Percentiles rank a stretch among this genome's conserved stretches.
phyloP scores from a whole-genome alignment of 2,329 filamentous ascomycete species.

The Ophiostoma ulmi region DNA sequence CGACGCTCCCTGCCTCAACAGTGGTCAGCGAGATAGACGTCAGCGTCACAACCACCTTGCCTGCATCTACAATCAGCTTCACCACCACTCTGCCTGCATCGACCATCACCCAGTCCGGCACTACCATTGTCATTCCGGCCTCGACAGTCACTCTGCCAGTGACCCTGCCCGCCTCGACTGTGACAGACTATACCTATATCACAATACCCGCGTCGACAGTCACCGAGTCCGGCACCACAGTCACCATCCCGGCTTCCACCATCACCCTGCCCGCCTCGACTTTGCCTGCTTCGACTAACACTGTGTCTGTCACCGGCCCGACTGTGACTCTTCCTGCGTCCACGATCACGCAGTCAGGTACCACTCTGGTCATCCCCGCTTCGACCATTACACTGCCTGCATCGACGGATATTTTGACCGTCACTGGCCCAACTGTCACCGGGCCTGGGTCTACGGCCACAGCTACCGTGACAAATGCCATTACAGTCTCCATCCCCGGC shows the following conservation, averaged over 20 bases:
- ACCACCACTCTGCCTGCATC: constrained; percentile 19
- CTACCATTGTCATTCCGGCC: constrained; percentile 4
- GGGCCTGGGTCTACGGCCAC: constrained; percentile 7
- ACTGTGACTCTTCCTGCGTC: constrained; percentile 23
- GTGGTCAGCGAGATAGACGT: constrained; percentile 22
- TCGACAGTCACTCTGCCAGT: constrained; percentile 21
- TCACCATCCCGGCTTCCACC: constrained; percentile 20
- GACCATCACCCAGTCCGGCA: constrained; percentile 18
- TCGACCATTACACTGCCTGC: constrained; percentile 21
- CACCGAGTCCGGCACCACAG: neutral
- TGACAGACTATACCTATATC: neutral
- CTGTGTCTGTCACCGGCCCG: constrained; percentile 2
- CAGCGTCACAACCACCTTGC: neutral
- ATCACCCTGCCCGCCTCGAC: constrained; percentile 25
- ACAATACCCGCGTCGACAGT: constrained; percentile 8
- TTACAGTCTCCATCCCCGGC: constrained; percentile 11
- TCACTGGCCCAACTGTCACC: constrained; percentile 23
- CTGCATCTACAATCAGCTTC: neutral
- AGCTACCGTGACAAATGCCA: constrained; percentile 14
- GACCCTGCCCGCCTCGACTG: constrained; percentile 21
- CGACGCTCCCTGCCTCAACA: constrained; percentile 16
- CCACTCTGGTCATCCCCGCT: constrained; percentile 24
- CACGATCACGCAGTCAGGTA: constrained; percentile 23
- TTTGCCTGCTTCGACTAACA: constrained; percentile 17
- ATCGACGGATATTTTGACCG: constrained; percentile 27